These are phyloP conservation scores for Hyphochytrium catenoides DNA, from an alignment of 352 stramenopile genomes.

Conservation along the genomic window DNA sequence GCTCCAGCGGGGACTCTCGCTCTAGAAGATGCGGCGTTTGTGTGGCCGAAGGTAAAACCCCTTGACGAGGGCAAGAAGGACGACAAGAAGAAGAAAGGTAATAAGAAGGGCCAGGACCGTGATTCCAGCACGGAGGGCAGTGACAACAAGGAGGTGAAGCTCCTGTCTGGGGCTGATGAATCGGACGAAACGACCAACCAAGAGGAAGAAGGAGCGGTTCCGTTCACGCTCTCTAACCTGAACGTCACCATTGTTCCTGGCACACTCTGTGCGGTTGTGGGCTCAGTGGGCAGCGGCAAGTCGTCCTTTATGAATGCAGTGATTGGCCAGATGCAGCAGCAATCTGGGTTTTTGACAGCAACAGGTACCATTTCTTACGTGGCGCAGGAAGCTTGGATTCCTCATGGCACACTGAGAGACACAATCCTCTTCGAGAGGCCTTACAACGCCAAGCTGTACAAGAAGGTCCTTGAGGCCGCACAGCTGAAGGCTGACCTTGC, in stretches of 20 bases:
- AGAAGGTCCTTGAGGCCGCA: slow-evolving; percentile 35
- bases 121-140: too few species aligned
- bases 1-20: too few species aligned
- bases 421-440: slow-evolving; percentile 26
- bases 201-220: too few species aligned
- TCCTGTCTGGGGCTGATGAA: too few species aligned
- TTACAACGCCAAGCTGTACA: slow-evolving; percentile 17
- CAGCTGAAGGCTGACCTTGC: slow-evolving; percentile 58
- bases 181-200: too few species aligned
- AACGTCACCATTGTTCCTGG: slow-evolving; percentile 33
- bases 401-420: slow-evolving; percentile 20
- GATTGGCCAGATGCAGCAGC: not conserved
- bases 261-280: slow-evolving; percentile 28
- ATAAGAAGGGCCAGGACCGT: too few species aligned
- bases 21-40: too few species aligned
- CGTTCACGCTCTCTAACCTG: slow-evolving; percentile 21
- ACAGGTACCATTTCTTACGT: slow-evolving; percentile 18
- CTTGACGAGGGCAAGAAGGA: too few species aligned
- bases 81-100: too few species aligned
- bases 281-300: slow-evolving; percentile 29
- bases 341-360: too few species aligned
- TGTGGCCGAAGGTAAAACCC: too few species aligned
- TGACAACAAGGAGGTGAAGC: too few species aligned
- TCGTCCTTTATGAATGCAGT: slow-evolving; percentile 33
- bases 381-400: slow-evolving; percentile 24